These are phyloP conservation scores for Penicillium crystallinum DNA, from an alignment of 495 filamentous ascomycete species.

Conservation along the genomic window DNA sequence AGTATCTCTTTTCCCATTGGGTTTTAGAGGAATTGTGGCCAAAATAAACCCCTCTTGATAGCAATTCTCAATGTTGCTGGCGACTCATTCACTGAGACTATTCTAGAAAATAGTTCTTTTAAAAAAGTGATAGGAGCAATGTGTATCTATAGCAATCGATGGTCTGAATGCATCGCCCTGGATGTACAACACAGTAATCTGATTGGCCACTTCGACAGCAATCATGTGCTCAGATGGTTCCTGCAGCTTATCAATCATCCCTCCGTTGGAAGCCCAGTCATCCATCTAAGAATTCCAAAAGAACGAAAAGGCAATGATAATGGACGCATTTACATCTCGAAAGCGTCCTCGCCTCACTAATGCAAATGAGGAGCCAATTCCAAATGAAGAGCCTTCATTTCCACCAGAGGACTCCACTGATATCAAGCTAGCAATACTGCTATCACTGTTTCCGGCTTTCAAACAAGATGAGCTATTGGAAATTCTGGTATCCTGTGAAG, in stretches of 20 bases:
- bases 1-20: no score
- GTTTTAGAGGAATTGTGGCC: no score
- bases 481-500: constrained; percentile 67
- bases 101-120: no score
- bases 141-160: no score
- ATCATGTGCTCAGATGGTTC: constrained; percentile 29
- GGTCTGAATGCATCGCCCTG: no score
- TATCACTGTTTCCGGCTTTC: constrained; percentile 64
- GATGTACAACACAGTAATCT: neutral
- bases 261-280: neutral
- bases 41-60: no score
- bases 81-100: no score
- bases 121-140: no score
- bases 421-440: constrained; percentile 75
- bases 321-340: constrained; percentile 55
- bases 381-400: neutral
- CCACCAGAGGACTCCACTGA: constrained; percentile 70
- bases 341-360: constrained; percentile 43
- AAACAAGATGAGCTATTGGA: constrained; percentile 69
- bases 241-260: neutral
- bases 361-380: neutral
- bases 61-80: no score
- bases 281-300: neutral
- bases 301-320: constrained; percentile 11
- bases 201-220: constrained; percentile 32